Evolutionary conservation across 2,329 filamentous ascomycete genomes (phyloP).

Genomic region (Albifimbria verrucaria): DNA sequence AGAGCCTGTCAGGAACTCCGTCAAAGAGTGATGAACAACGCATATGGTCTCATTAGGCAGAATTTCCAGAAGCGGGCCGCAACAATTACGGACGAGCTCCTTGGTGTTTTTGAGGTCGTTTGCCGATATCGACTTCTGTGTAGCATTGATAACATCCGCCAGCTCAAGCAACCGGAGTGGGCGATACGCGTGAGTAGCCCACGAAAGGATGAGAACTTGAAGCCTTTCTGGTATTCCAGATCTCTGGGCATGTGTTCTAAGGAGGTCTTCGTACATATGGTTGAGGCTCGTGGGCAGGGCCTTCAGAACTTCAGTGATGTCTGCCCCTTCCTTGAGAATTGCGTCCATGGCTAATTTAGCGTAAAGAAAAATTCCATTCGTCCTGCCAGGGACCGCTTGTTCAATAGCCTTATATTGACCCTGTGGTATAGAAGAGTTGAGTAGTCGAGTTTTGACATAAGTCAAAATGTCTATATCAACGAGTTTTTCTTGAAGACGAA

Average conservation of each 20-base stretch:
- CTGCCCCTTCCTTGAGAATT: constrained; percentile 21
- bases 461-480: constrained; percentile 37
- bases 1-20: constrained; percentile 36
- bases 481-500: constrained; percentile 30
- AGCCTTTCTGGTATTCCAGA: constrained; percentile 26
- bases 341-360: constrained; percentile 40
- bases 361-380: constrained; percentile 43
- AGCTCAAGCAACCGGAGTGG: constrained; percentile 41
- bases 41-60: constrained; percentile 40
- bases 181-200: constrained; percentile 36
- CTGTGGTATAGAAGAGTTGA: constrained; percentile 10
- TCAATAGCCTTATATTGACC: constrained; percentile 12
- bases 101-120: constrained; percentile 28
- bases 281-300: constrained; percentile 32
- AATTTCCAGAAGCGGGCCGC: constrained; percentile 42
- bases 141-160: constrained; percentile 23
- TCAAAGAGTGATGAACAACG: constrained; percentile 47
- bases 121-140: neutral
- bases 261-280: constrained; percentile 37
- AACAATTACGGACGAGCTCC: constrained; percentile 31
- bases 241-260: constrained; percentile 31
- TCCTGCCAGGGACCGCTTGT: constrained; percentile 29
- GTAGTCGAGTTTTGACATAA: constrained; percentile 26
- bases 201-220: constrained; percentile 37
- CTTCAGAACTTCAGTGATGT: constrained; percentile 21